A percentile compares a stretch with the other conserved stretches of the same genome.
Conservation (phyloP, 495 filamentous ascomycete genomes). For the Hyaloscypha hepaticicola region DNA sequence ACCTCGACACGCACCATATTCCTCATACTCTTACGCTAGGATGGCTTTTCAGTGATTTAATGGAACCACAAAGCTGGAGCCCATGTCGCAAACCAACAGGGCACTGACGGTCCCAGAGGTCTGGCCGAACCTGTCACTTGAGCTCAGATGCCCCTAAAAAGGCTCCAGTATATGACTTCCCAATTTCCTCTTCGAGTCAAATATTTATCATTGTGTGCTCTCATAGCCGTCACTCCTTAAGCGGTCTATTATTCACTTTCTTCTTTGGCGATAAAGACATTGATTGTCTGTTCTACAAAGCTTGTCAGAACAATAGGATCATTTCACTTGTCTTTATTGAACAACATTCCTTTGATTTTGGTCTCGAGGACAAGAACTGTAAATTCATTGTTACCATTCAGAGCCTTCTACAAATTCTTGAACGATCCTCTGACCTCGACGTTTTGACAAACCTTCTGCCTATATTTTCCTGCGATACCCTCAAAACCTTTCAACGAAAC, state of each 20-base stretch:
- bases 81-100: not conserved
- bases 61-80: conserved; percentile 9
- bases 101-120: conserved; percentile 1
- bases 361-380: not conserved
- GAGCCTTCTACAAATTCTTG: conserved; percentile 5
- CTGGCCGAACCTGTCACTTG: conserved; percentile 1
- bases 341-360: not conserved
- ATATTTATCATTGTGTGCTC: not conserved
- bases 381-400: conserved; percentile 3
- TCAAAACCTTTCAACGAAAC: not conserved
- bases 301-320: not conserved
- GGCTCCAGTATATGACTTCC: conserved; percentile 10
- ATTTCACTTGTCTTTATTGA: not conserved
- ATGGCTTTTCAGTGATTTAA: not conserved
- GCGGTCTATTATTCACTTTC: conserved; percentile 7
- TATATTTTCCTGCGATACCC: not conserved
- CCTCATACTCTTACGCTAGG: not conserved
- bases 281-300: conserved; percentile 7
- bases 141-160: conserved; percentile 10
- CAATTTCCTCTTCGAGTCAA: conserved; percentile 1
- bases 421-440: too few species aligned
- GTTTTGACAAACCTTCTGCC: not conserved
- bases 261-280: conserved; percentile 7
- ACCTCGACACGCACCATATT: conserved; percentile 9
- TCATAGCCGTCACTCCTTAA: conserved; percentile 17